Conservation (phyloP, 2,329 filamentous ascomycete genomes). For the Fusarium pseudonygamai region DNA sequence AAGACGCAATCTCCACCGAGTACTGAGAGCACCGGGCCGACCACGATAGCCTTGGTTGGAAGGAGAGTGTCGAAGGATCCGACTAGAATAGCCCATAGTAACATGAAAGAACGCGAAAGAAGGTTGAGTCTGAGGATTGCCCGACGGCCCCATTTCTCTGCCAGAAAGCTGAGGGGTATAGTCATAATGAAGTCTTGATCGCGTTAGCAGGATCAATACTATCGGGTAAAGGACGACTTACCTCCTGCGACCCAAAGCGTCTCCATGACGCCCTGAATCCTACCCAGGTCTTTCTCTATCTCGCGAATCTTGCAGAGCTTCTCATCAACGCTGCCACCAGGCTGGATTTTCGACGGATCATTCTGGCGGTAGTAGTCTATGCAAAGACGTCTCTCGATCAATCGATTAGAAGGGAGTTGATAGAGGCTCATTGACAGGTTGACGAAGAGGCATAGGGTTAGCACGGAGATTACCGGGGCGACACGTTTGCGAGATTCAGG, state of each 20-base stretch:
- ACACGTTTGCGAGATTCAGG: not conserved
- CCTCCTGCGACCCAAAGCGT: slow-evolving; percentile 60
- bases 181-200: slow-evolving; percentile 58
- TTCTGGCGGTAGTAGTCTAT: slow-evolving; percentile 57
- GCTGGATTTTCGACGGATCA: slow-evolving; percentile 46
- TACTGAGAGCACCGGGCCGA: slow-evolving; percentile 54
- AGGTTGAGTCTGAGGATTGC: slow-evolving; percentile 56
- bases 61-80: slow-evolving; percentile 30
- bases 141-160: slow-evolving; percentile 54
- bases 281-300: slow-evolving; percentile 61
- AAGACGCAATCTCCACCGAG: slow-evolving; percentile 62
- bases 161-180: slow-evolving; percentile 58
- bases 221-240: slow-evolving; percentile 26
- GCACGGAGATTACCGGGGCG: slow-evolving; percentile 39
- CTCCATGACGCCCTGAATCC: slow-evolving; percentile 62
- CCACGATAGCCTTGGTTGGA: slow-evolving; percentile 48
- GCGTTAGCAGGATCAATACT: not conserved
- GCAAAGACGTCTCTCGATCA: slow-evolving; percentile 60
- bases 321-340: slow-evolving; percentile 57
- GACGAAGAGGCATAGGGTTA: slow-evolving; percentile 55
- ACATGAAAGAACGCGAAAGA: slow-evolving; percentile 45
- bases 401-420: slow-evolving; percentile 57
- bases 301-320: slow-evolving; percentile 62
- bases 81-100: slow-evolving; percentile 39
- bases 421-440: slow-evolving; percentile 60